Evolutionary conservation across 805 yeast species (phyloP).

Genomic region (Myxozyma vanderwaltii): DNA sequence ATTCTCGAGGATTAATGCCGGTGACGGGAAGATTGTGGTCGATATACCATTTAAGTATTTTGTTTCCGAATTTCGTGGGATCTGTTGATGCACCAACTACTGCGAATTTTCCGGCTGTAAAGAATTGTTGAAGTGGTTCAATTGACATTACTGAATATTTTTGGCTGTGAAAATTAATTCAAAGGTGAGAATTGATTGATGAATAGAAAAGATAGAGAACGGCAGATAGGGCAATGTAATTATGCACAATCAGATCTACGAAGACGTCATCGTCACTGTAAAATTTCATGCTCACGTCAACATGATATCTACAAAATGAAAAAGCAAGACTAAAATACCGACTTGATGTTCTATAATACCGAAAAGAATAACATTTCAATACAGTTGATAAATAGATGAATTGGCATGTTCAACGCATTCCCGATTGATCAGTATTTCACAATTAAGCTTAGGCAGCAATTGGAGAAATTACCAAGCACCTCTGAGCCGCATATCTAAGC

Average conservation of each 20-base stretch:
- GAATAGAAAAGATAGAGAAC: no score
- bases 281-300: no score
- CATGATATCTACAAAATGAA: no score
- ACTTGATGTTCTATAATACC: no score
- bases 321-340: no score
- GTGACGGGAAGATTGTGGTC: constrained; percentile 57
- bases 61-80: constrained; percentile 67
- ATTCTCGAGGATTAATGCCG: constrained; percentile 65
- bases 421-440: no score
- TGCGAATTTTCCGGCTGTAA: constrained; percentile 58
- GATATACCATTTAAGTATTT: constrained; percentile 69
- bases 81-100: constrained; percentile 74
- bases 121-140: constrained; percentile 44
- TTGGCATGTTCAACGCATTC: no score
- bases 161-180: not conserved
- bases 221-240: no score
- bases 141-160: constrained; percentile 5
- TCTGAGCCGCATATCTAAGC: constrained; percentile 1
- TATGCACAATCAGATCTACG: not conserved
- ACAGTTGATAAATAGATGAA: no score
- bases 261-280: no score
- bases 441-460: not conserved
- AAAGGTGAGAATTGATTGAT: not conserved
- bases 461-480: not conserved
- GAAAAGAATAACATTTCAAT: no score